Conservation (phyloP, 2,329 filamentous ascomycete species). For the Aureobasidium sp. region DNA sequence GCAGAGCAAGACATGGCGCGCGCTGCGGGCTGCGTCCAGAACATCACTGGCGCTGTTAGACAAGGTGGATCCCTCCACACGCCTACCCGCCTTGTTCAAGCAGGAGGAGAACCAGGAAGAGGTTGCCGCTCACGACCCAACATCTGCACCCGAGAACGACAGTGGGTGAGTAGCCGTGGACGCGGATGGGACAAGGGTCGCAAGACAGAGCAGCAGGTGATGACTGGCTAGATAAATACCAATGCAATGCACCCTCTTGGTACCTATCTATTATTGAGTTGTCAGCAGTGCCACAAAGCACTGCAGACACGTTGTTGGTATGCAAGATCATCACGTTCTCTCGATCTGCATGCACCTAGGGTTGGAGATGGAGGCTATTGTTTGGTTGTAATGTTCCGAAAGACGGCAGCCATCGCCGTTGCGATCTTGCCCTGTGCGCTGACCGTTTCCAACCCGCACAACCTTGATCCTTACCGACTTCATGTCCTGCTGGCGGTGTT, state of each 20-base stretch:
- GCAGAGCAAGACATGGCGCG: slow-evolving; percentile 84
- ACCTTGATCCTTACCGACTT: background rate
- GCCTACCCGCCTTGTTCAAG: slow-evolving; percentile 46
- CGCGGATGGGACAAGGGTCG: background rate
- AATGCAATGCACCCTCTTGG: background rate
- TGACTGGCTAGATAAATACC: slow-evolving; percentile 1
- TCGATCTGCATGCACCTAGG: slow-evolving; percentile 7
- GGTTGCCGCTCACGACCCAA: background rate
- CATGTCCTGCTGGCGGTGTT: background rate
- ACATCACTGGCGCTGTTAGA: slow-evolving; percentile 72
- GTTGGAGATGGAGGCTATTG: slow-evolving; percentile 3
- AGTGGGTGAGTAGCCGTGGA: slow-evolving; percentile 10
- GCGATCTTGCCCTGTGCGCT: slow-evolving; percentile 9
- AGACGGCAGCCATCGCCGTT: background rate
- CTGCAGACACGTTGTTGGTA: slow-evolving; percentile 4
- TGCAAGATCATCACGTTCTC: slow-evolving; percentile 7
- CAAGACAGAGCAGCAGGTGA: slow-evolving; percentile 6
- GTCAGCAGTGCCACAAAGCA: background rate
- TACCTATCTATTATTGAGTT: background rate
- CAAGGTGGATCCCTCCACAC: slow-evolving; percentile 75
- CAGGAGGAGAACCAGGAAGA: slow-evolving; percentile 18
- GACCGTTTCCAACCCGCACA: background rate
- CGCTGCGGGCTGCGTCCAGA: slow-evolving; percentile 69
- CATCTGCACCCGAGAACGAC: slow-evolving; percentile 3
- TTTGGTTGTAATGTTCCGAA: slow-evolving; percentile 8